Conservation (phyloP, 495 filamentous ascomycete genomes). For the Xylona heveae region DNA sequence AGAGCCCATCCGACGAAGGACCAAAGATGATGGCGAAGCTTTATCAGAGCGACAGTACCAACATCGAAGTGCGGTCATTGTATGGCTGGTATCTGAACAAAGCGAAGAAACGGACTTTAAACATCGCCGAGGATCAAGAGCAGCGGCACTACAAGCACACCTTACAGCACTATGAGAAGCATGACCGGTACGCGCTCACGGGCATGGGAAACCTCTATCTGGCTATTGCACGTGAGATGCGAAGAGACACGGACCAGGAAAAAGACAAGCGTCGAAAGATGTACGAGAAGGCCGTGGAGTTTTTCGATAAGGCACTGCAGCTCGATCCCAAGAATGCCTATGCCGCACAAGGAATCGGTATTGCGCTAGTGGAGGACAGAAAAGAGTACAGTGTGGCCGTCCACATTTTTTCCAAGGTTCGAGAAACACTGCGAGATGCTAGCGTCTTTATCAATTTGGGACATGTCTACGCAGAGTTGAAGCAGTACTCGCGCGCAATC, state of each 20-base stretch:
- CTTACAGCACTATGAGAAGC: slow-evolving; percentile 82
- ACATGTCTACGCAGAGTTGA: slow-evolving; percentile 73
- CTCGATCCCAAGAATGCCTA: slow-evolving; percentile 86
- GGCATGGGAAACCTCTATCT: slow-evolving; percentile 93
- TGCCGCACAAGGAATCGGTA: slow-evolving; percentile 86
- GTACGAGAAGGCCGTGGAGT: slow-evolving; percentile 84
- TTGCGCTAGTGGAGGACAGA: slow-evolving; percentile 81
- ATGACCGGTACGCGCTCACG: slow-evolving; percentile 82
- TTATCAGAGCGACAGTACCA: slow-evolving; percentile 53
- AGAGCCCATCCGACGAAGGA: slow-evolving; percentile 64
- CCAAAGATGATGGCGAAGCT: slow-evolving; percentile 65
- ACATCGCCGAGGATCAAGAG: slow-evolving; percentile 76
- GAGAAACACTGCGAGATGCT: slow-evolving; percentile 69
- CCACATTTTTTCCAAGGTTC: slow-evolving; percentile 68
- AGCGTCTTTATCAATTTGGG: slow-evolving; percentile 81
- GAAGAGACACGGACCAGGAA: slow-evolving; percentile 66
- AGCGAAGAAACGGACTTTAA: slow-evolving; percentile 55
- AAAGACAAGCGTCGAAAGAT: slow-evolving; percentile 71
- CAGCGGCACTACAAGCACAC: slow-evolving; percentile 91
- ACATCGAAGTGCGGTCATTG: slow-evolving; percentile 76
- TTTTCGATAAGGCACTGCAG: slow-evolving; percentile 93
- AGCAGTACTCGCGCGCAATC: slow-evolving; percentile 73
- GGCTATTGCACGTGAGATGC: slow-evolving; percentile 77
- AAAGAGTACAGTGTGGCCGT: slow-evolving; percentile 65
- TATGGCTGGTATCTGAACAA: slow-evolving; percentile 88